Conservation (phyloP, 352 stramenopile genomes). For the Phytophthora citricola region DNA sequence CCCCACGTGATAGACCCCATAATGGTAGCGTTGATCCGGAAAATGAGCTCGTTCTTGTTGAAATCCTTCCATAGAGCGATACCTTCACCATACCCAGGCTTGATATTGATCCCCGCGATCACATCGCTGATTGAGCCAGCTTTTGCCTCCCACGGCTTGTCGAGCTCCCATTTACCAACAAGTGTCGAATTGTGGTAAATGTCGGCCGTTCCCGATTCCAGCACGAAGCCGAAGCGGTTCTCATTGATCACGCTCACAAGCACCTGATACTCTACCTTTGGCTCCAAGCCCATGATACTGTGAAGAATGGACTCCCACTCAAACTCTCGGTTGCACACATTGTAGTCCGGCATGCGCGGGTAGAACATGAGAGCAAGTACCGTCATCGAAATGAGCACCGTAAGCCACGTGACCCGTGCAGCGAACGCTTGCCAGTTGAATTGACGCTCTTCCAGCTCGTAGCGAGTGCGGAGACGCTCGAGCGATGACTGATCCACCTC, state of each 20-base stretch:
- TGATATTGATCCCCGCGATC: slow-evolving; percentile 77
- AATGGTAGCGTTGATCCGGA: slow-evolving; percentile 84
- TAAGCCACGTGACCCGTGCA: slow-evolving; percentile 61
- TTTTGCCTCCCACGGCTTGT: slow-evolving; percentile 66
- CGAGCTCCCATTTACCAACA: slow-evolving; percentile 78
- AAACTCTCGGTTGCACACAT: slow-evolving; percentile 90
- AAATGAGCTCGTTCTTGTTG: slow-evolving; percentile 75
- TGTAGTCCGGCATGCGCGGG: slow-evolving; percentile 87
- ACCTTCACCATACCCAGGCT: slow-evolving; percentile 68
- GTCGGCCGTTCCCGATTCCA: slow-evolving; percentile 75
- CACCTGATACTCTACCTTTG: slow-evolving; percentile 88
- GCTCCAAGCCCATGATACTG: slow-evolving; percentile 73
- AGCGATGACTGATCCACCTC: slow-evolving; percentile 60
- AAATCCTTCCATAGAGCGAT: slow-evolving; percentile 77
- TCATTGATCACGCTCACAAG: slow-evolving; percentile 90
- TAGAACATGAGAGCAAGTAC: slow-evolving; percentile 89
- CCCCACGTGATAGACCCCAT: slow-evolving; percentile 84
- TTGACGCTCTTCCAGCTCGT: slow-evolving; percentile 51
- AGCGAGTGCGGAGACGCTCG: slow-evolving; percentile 54
- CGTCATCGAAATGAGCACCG: slow-evolving; percentile 59
- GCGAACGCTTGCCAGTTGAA: slow-evolving; percentile 65
- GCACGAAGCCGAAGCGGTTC: slow-evolving; percentile 87
- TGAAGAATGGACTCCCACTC: slow-evolving; percentile 89
- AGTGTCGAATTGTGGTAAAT: slow-evolving; percentile 84
- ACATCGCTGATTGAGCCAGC: slow-evolving; percentile 82